Conservation (phyloP, 495 filamentous ascomycete genomes). For the Mytilinidion resinicola region DNA sequence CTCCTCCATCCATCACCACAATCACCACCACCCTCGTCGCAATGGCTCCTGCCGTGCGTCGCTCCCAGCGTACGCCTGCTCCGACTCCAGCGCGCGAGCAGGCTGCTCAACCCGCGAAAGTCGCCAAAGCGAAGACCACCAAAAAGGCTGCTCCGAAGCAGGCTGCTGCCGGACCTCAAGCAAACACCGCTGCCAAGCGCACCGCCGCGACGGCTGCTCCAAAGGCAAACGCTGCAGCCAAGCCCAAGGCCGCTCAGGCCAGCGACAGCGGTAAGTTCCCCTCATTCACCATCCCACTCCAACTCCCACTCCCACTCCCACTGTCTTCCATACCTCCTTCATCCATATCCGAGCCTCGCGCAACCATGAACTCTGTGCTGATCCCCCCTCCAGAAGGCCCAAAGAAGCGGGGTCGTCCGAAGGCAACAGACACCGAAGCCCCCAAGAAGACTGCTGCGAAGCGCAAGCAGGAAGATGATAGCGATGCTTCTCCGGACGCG, state of each 20-base stretch:
- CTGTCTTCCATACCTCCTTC: not conserved
- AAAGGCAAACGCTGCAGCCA: not conserved
- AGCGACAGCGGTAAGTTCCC: not conserved
- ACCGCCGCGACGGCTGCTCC: not conserved
- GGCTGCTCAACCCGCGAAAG: too few species aligned
- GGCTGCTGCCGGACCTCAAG: slow-evolving; percentile 1
- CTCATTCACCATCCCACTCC: not conserved
- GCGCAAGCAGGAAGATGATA: not conserved
- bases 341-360: not conserved
- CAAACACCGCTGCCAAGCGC: slow-evolving; percentile 2
- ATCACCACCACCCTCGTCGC: not conserved
- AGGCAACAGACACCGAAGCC: slow-evolving; percentile 6
- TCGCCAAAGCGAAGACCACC: not conserved
- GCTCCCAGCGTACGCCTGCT: too few species aligned
- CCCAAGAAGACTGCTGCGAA: not conserved
- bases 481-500: not conserved
- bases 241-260: not conserved
- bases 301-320: not conserved
- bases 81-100: too few species aligned
- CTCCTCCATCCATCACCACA: too few species aligned
- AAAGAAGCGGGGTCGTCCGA: slow-evolving; percentile 13
- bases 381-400: not conserved
- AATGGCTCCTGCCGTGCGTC: not conserved
- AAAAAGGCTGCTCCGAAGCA: slow-evolving; percentile 6
- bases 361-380: not conserved